These are phyloP conservation scores for Hirschfeldia incana DNA, from an alignment of 345 rosid species.

Conservation along the genomic window DNA sequence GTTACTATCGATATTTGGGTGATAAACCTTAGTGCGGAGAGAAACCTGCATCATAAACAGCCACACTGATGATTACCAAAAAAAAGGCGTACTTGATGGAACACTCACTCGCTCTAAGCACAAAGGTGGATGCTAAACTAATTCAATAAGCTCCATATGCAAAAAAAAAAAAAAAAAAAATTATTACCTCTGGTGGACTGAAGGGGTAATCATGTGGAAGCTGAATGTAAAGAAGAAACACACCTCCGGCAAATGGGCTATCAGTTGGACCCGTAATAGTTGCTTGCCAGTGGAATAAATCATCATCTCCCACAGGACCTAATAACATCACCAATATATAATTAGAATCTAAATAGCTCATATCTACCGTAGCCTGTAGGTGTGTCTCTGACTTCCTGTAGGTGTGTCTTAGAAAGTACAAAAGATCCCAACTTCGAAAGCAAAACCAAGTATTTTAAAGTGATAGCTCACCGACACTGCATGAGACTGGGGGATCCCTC, in stretches of 20 bases:
- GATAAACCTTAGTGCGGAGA: neutral
- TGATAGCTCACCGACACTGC: conserved; percentile 59
- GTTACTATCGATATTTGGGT: neutral
- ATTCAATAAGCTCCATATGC: neutral
- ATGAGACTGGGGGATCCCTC: conserved; percentile 70
- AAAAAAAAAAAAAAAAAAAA: neutral
- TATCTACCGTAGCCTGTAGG: neutral
- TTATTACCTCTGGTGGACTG: conserved; percentile 4
- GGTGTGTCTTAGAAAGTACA: neutral
- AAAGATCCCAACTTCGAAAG: neutral
- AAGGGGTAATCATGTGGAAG: conserved; percentile 79
- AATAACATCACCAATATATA: conserved; percentile 6
- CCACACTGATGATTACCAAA: neutral
- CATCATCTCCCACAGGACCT: conserved; percentile 68
- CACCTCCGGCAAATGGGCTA: conserved; percentile 72
- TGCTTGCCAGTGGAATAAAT: conserved; percentile 82
- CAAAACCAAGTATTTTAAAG: neutral
- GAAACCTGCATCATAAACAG: neutral
- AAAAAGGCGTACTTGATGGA: neutral
- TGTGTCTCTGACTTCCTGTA: neutral
- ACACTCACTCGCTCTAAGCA: neutral
- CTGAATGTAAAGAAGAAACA: conserved; percentile 67
- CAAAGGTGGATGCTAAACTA: neutral
- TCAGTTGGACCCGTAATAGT: conserved; percentile 77
- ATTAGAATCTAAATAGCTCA: neutral